phyloP scores from a whole-genome alignment of 148 eudicot species.

The Bassia scoparia region DNA sequence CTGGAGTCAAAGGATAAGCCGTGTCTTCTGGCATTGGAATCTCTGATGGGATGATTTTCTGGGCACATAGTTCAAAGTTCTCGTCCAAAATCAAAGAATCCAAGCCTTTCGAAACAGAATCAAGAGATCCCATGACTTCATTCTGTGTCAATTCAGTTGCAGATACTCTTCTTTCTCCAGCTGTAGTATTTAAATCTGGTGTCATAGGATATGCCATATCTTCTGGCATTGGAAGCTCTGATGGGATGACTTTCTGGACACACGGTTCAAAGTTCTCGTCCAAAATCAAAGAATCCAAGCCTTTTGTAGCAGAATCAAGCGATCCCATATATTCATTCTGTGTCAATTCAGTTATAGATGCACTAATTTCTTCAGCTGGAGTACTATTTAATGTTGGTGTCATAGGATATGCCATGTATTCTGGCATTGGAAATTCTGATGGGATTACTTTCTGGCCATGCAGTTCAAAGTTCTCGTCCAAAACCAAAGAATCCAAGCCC shows the following conservation, averaged over 20 bases:
- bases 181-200: conserved; percentile 3
- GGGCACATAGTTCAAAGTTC: conserved; percentile 12
- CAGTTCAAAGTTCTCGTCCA: conserved; percentile 25
- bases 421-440: conserved; percentile 28
- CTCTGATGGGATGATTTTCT: neutral
- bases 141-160: neutral
- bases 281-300: too few relatives aligned
- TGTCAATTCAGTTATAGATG: neutral
- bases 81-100: too few relatives aligned
- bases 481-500: conserved; percentile 26
- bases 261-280: too few relatives aligned
- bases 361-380: conserved; percentile 5
- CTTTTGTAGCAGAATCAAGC: too few relatives aligned
- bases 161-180: conserved; percentile 5
- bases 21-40: neutral
- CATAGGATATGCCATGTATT: conserved; percentile 1
- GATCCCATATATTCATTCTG: too few relatives aligned
- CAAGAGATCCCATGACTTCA: too few relatives aligned
- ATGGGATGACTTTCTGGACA: neutral
- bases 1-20: neutral
- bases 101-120: too few relatives aligned
- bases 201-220: neutral
- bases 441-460: conserved; percentile 19
- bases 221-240: neutral
- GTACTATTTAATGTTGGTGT: neutral